Conservation (phyloP, 208 protist genomes). For the Crithidia expoeki region DNA sequence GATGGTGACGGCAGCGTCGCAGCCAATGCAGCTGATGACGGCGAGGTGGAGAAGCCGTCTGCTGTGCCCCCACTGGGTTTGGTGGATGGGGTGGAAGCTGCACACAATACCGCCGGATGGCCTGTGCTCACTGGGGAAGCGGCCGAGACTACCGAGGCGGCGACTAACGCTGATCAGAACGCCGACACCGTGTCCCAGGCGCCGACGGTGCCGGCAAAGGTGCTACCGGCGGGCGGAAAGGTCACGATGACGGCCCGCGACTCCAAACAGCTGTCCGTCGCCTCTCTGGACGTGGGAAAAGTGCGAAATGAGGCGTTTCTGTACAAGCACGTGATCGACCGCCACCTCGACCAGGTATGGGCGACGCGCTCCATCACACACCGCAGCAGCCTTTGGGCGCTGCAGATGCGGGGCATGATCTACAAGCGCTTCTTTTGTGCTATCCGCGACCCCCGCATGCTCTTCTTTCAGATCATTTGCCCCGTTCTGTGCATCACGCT, state of each 20-base stretch:
- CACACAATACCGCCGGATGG: not conserved
- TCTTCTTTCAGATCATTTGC: slow-evolving; percentile 70
- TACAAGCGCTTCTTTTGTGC: slow-evolving; percentile 66
- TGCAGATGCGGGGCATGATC: slow-evolving; percentile 57
- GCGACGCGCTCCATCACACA: not conserved
- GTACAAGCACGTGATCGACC: slow-evolving; percentile 21
- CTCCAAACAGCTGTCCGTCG: not conserved
- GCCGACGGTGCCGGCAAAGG: not conserved
- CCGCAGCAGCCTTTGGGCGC: slow-evolving; percentile 9
- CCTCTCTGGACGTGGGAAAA: not conserved
- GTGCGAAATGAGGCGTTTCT: slow-evolving; percentile 14
- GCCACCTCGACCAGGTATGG: slow-evolving; percentile 32
- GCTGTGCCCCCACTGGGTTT: not conserved
- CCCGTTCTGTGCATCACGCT: slow-evolving; percentile 70
- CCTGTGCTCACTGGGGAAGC: not conserved
- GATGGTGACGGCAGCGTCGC: not conserved
- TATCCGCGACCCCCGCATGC: slow-evolving; percentile 60
- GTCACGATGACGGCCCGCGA: not conserved
- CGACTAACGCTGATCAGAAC: not conserved
- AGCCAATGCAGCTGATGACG: not conserved
- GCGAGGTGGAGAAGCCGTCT: slow-evolving; percentile 1
- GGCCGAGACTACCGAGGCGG: not conserved
- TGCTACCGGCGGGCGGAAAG: not conserved
- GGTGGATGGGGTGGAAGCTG: too few relatives aligned
- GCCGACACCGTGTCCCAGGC: not conserved